Base-by-base conservation (phyloP, 192 early-diverging fungal species). In the Coemansia sp. region DNA sequence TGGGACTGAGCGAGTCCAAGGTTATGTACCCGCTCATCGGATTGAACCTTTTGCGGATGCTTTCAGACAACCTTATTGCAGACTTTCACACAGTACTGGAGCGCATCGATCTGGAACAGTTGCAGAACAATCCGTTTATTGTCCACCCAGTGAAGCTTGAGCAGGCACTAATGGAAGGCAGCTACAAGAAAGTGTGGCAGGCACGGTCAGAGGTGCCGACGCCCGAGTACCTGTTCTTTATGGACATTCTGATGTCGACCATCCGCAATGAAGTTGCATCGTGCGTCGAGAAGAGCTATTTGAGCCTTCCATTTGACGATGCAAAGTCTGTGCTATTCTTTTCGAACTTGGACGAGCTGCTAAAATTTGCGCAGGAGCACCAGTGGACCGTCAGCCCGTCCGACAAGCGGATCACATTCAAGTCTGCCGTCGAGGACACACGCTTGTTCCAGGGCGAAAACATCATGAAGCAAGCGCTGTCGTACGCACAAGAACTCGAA, bases 71-170 rank as follows among this genome's bases (percentile, higher is more conserved):
- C 85, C 84, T 91, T 23, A 89, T 98, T 64, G 90, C 95, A n/a
- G 97, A 98, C 68, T 98, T 98, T 77, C 97, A 98, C 78, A 94
- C 94, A n/a, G 89, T 94, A 66, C 84, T 98, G 32, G 97, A 98
- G 62, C 85, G 85, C 59, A 92, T 98, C 62, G 92, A 93, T 52
- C 85, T 89, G 15, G 85, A 90, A 27, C 90, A 93, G 72, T 75
- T 96, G 14, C 83, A 86, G 45, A 82, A 71, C 62, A 96, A 94
- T 75, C 71, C 87, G 32, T 93, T 88, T 60, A 94, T 98, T 71
- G 89, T 91, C 59, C 93, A 96, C 67, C 92, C 96, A 2, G 83
- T 98, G 51, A 87, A 93, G 76, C 83, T 98, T 58, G 96, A 98
- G 79, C 96, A 97, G 83, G 92, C 89, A 49, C 77, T 98, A 70